Evolutionary conservation across 257 asterid genomes (phyloP).

Genomic region (Euphrasia confusa): DNA sequence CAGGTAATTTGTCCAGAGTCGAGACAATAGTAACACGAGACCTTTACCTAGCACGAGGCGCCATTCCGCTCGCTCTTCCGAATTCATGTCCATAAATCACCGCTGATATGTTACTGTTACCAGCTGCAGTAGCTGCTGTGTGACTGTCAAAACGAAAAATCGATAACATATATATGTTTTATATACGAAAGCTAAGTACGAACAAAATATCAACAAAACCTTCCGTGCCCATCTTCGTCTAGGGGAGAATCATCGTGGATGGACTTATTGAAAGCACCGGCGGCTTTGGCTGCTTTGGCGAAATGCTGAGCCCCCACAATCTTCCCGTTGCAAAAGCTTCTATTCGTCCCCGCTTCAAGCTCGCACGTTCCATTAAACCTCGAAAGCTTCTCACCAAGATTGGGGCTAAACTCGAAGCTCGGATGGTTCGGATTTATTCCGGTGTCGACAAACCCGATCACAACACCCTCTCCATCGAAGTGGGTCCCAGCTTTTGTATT

Average conservation of each 20-base stretch:
- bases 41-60: constrained; percentile 99
- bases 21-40: no score
- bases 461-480: constrained; percentile 90
- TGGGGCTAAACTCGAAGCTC: constrained; percentile 62
- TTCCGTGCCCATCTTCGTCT: constrained; percentile 59
- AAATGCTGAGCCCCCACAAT: constrained; percentile 96
- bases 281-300: constrained; percentile 84
- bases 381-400: constrained; percentile 78
- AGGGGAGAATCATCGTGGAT: constrained; percentile 86
- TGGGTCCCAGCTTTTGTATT: constrained; percentile 91
- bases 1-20: no score
- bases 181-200: no score
- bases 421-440: constrained; percentile 94
- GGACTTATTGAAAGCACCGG: constrained; percentile 78
- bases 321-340: constrained; percentile 80
- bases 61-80: constrained; percentile 99
- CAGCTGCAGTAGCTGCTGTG: constrained; percentile 97
- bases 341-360: constrained; percentile 63
- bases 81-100: constrained; percentile 84
- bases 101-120: constrained; percentile 93
- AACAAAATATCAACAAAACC: constrained; percentile 2
- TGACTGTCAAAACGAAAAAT: constrained; percentile 50
- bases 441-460: constrained; percentile 91
- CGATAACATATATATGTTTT: no score
- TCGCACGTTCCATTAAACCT: constrained; percentile 91